phyloP scores from a whole-genome alignment of 164 flowering plant genomes.

The Magnolia officinalis region DNA sequence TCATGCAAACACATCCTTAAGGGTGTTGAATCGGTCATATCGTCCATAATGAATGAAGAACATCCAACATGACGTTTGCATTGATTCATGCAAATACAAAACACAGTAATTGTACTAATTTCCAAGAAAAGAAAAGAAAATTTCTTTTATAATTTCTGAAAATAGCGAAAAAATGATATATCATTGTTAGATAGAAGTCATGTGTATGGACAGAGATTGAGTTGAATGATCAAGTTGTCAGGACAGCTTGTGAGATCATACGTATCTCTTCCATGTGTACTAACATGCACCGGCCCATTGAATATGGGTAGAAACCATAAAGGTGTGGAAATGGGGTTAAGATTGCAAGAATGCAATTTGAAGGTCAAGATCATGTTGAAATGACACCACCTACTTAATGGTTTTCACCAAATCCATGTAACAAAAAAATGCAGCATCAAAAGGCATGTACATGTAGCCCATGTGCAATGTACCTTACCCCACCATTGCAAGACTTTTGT shows the following conservation, averaged over 20 bases:
- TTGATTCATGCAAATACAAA: neutral
- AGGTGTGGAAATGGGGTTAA: neutral
- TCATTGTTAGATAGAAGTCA: neutral
- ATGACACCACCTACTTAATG: neutral
- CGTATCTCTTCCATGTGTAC: neutral
- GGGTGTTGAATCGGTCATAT: neutral
- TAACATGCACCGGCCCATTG: neutral
- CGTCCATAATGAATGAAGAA: neutral
- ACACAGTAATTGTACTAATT: neutral
- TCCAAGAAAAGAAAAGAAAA: neutral
- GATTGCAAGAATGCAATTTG: neutral
- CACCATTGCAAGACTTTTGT: conserved; percentile 1
- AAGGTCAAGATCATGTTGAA: conserved; percentile 6
- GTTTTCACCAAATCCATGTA: neutral
- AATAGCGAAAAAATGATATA: neutral
- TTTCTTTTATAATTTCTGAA: neutral
- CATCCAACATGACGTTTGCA: too few relatives aligned
- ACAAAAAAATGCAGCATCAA: neutral
- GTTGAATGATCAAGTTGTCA: neutral
- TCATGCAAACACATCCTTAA: neutral
- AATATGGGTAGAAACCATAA: neutral
- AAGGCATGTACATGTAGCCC: neutral
- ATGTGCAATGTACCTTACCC: neutral
- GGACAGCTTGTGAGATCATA: neutral
- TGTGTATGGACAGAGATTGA: neutral